A percentile compares a stretch with the other conserved stretches of the same genome.
Conservation (phyloP, 345 rosid species). For the Citrus sp. region DNA sequence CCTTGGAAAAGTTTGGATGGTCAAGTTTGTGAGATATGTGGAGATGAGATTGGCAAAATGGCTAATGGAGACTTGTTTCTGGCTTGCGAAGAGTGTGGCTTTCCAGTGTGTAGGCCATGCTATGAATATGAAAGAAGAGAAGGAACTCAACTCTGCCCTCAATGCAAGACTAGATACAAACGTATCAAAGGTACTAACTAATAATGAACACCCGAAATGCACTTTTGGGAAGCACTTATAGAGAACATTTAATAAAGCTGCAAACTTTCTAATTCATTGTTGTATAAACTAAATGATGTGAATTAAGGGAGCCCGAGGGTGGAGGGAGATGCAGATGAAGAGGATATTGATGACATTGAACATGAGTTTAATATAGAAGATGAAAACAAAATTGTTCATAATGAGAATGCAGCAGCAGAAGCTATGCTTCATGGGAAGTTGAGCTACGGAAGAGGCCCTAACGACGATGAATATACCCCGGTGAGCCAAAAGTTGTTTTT, state of each 20-base stretch:
- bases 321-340: conserved; percentile 96
- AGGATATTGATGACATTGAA: conserved; percentile 88
- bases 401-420: conserved; percentile 57
- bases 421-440: conserved; percentile 78
- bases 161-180: conserved; percentile 94
- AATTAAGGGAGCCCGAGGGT: conserved; percentile 84
- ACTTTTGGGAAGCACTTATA: not conserved
- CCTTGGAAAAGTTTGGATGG: conserved; percentile 80
- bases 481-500: conserved; percentile 30
- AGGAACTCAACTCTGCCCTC: conserved; percentile 89
- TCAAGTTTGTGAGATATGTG: conserved; percentile 91
- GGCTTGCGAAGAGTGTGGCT: conserved; percentile 96
- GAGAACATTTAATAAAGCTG: not conserved
- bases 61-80: conserved; percentile 91
- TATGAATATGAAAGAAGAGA: conserved; percentile 96
- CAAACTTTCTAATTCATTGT: not conserved
- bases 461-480: conserved; percentile 67
- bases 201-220: not conserved
- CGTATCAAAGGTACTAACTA: conserved; percentile 68
- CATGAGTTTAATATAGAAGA: conserved; percentile 89
- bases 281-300: not conserved
- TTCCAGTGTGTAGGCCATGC: conserved; percentile 94
- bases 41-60: conserved; percentile 71
- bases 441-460: conserved; percentile 91
- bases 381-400: conserved; percentile 35